These are phyloP conservation scores for Penicillium coprophilum DNA, from an alignment of 495 filamentous ascomycete species.

Conservation along the genomic window DNA sequence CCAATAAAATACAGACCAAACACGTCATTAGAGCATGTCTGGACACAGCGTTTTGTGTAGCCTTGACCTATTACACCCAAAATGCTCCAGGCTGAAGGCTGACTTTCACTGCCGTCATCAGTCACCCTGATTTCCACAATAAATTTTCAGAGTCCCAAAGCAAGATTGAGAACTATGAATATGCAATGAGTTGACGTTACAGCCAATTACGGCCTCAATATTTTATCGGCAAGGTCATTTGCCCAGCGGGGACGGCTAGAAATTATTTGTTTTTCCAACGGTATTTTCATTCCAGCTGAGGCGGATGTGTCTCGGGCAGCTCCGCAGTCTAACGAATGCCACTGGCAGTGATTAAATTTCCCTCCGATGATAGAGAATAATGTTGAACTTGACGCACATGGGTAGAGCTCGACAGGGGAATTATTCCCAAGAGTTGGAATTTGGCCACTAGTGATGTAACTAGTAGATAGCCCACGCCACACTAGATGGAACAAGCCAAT, in stretches of 20 bases:
- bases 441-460: neutral
- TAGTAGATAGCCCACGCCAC: neutral
- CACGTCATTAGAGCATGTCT: neutral
- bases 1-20: neutral
- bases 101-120: neutral
- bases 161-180: neutral
- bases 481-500: neutral
- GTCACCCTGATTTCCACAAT: conserved; percentile 1
- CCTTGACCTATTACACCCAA: neutral
- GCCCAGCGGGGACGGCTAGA: neutral
- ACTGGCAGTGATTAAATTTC: conserved; percentile 10
- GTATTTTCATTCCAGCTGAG: conserved; percentile 18
- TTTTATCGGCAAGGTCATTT: neutral
- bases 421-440: neutral
- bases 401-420: neutral
- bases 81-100: neutral
- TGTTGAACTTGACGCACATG: neutral
- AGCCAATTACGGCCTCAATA: neutral
- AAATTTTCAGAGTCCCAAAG: neutral
- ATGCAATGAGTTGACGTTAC: neutral
- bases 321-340: conserved; percentile 18
- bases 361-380: neutral
- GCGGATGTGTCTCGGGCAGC: conserved; percentile 15
- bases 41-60: neutral
- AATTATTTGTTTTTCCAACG: conserved; percentile 3